Evolutionary conservation across 139 green algal species (phyloP).

Genomic region (Volvox africanus): DNA sequence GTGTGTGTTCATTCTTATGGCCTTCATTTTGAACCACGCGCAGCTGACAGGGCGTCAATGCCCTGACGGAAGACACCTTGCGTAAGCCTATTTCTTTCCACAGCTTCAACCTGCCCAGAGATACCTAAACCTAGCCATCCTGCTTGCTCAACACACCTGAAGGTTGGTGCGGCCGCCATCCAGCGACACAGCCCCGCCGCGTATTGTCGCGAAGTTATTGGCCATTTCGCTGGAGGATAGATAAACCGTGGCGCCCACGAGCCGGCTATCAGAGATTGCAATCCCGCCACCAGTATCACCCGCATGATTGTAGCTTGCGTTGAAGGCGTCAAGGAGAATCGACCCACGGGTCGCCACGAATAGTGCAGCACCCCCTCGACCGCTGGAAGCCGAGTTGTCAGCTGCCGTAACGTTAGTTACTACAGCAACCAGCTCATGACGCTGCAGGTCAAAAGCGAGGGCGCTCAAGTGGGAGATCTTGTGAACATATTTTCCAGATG

Average conservation of each 20-base stretch:
- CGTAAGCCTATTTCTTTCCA: too few relatives aligned
- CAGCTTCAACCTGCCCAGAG: too few relatives aligned
- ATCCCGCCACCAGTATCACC: background rate
- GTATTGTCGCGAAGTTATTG: background rate
- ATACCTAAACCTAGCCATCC: background rate
- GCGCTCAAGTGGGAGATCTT: too few relatives aligned
- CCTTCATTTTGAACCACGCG: too few relatives aligned
- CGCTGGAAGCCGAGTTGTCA: background rate
- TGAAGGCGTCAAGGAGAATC: background rate
- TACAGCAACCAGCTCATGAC: background rate
- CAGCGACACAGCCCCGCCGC: background rate
- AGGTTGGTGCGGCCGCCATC: background rate
- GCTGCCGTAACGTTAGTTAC: background rate
- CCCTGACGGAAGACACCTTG: too few relatives aligned
- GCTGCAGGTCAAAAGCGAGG: background rate
- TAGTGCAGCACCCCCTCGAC: background rate
- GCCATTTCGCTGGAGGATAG: background rate
- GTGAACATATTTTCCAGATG: too few relatives aligned
- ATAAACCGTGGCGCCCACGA: background rate
- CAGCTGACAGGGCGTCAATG: too few relatives aligned
- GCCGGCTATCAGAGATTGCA: background rate
- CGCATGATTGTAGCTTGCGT: background rate
- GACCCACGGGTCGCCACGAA: background rate
- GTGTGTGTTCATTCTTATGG: too few relatives aligned
- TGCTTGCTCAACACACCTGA: background rate